A percentile compares a stretch with the other conserved stretches of the same genome.
Evolutionary conservation across 2,329 filamentous ascomycete genomes (phyloP).

Genomic region (Trichoderma sp.): DNA sequence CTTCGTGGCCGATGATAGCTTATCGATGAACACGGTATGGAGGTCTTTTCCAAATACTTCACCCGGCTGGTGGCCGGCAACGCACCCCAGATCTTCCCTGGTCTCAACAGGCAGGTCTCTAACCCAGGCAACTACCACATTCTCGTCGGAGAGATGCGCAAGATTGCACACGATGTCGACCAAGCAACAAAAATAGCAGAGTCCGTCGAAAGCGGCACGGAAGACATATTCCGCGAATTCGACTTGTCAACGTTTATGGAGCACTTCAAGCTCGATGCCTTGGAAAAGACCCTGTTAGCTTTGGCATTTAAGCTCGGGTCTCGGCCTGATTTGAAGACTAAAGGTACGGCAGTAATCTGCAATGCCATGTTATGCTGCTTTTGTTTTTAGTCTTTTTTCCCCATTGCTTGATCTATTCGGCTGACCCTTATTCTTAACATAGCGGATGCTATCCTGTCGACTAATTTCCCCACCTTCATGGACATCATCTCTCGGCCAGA

Average conservation of each 20-base stretch:
- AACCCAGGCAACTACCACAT: slow-evolving; percentile 81
- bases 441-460: slow-evolving; percentile 89
- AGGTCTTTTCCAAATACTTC: slow-evolving; percentile 96
- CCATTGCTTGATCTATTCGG: background rate
- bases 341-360: slow-evolving; percentile 59
- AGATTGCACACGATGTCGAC: slow-evolving; percentile 74
- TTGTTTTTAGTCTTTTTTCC: background rate
- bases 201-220: slow-evolving; percentile 83
- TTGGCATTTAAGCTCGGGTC: slow-evolving; percentile 83
- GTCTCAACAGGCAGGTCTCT: slow-evolving; percentile 67
- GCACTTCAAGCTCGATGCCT: slow-evolving; percentile 87
- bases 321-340: slow-evolving; percentile 78
- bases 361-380: background rate
- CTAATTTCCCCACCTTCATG: slow-evolving; percentile 74
- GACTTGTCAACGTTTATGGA: slow-evolving; percentile 94
- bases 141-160: slow-evolving; percentile 78
- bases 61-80: slow-evolving; percentile 88
- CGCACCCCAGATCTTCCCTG: slow-evolving; percentile 85
- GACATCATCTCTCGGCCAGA: slow-evolving; percentile 68
- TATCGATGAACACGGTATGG: slow-evolving; percentile 98
- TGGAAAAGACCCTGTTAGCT: slow-evolving; percentile 83
- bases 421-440: slow-evolving; percentile 22
- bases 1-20: slow-evolving; percentile 52
- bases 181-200: slow-evolving; percentile 91
- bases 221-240: slow-evolving; percentile 93